A percentile compares a stretch with the other conserved stretches of the same genome.
phyloP scores from a whole-genome alignment of 2,329 filamentous ascomycete species.

The Ilyonectria sp. region DNA sequence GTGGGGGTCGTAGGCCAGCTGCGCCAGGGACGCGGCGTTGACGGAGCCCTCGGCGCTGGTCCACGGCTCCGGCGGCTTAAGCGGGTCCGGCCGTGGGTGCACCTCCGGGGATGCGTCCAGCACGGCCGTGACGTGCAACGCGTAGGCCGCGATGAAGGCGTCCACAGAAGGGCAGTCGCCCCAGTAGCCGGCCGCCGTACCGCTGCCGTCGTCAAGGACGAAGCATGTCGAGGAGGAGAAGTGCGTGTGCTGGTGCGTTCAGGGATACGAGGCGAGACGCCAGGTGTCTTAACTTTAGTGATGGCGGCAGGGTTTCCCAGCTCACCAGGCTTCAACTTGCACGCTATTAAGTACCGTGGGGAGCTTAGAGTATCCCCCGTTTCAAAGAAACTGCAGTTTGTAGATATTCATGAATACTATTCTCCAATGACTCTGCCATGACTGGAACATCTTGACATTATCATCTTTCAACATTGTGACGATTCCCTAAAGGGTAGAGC shows the following conservation, averaged over 20 bases:
- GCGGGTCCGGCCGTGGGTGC: conserved; percentile 41
- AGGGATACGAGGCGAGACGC: conserved; percentile 63
- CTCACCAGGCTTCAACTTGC: too few species aligned
- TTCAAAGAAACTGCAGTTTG: neutral
- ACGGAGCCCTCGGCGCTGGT: conserved; percentile 42
- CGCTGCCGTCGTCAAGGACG: conserved; percentile 64
- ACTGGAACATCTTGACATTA: too few species aligned
- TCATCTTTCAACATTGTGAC: too few species aligned
- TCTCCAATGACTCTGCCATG: too few species aligned
- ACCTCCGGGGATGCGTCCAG: conserved; percentile 49
- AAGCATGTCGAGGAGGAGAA: conserved; percentile 62
- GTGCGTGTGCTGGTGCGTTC: conserved; percentile 66
- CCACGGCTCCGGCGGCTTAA: conserved; percentile 53
- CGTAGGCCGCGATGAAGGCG: conserved; percentile 57
- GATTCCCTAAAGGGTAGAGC: too few species aligned
- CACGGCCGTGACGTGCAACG: conserved; percentile 55
- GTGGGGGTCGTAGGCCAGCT: conserved; percentile 58
- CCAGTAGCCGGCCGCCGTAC: conserved; percentile 64
- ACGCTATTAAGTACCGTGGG: neutral
- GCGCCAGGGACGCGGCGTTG: conserved; percentile 53
- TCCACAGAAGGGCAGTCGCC: conserved; percentile 62
- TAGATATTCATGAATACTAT: neutral
- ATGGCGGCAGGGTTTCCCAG: conserved; percentile 49
- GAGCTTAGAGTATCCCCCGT: too few species aligned
- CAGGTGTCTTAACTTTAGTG: conserved; percentile 52